Evolutionary conservation across 2,329 filamentous ascomycete species (phyloP), one percentile per base, ranked within the genome.

Genomic region (Beauveria varroae): DNA sequence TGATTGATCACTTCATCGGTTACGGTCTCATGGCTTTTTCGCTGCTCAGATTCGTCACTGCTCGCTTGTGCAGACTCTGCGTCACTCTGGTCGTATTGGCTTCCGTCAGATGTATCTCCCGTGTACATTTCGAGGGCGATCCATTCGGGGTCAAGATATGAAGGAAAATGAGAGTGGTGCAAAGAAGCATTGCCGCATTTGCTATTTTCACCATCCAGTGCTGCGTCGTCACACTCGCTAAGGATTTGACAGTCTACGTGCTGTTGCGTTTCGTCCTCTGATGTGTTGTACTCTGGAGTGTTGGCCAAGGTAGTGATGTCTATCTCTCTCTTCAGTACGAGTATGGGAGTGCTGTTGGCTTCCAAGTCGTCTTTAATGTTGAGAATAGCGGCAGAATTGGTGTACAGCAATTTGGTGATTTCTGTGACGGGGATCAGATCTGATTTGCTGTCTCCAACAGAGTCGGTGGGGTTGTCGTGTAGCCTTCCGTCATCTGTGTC

Each of bases 351-450:
- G n/a, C 24, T 50, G 9, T 18, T 30, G 8, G 58, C 86, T 16
- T 87, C 87, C 9, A 74, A 71, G 4, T 75, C 74, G 24, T 74
- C 75, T 18, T 78, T 78, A 60, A 97, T 92, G 64, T 96, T 96
- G 28, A 97, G 79, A 10, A 97, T 90, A 67, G 90, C 90, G 20
- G 92, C 92, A 0, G 91, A 96, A 66, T 96, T 90, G 1, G 92
- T 91, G 69, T 96, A 97, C 74, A 96, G 96, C 37, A 96, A 91
- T 70, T 96, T 96, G 6, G 91, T 90, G 5, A 96, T 83, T 68
- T 85, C 78, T 40, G 77, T 72, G 4, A 83, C 74, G 0, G 81
- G 81, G n/a, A 85, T 76, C 0, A 73, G 75, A 63, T 86, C 83
- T 43, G 78, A 74, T 57, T 85, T 78, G 3, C 81, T 81, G 18